These are phyloP conservation scores for Ceratobasidium papillatum DNA, from an alignment of 1,284 basidiomycete genomes.

Conservation along the genomic window DNA sequence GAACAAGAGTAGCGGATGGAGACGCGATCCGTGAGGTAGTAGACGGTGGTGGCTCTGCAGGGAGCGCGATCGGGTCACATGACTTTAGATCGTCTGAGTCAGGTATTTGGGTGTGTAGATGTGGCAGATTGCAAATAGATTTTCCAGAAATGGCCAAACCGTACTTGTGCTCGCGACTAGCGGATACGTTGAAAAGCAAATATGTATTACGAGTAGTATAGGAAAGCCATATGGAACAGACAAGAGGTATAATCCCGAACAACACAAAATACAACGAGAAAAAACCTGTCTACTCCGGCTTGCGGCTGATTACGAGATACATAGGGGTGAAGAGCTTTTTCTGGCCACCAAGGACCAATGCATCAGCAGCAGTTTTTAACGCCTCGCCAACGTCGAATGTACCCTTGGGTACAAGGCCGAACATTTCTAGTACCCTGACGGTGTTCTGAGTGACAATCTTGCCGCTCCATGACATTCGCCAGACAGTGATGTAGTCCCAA, in stretches of 20 bases:
- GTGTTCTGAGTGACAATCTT: constrained; percentile 85
- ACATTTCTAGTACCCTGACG: constrained; percentile 79
- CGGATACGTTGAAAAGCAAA: constrained; percentile 22
- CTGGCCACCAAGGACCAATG: constrained; percentile 86
- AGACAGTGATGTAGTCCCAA: constrained; percentile 90
- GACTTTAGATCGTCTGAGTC: constrained; percentile 8
- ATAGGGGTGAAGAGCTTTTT: constrained; percentile 88
- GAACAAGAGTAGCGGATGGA: background rate
- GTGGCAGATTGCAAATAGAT: constrained; percentile 3
- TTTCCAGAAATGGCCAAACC: background rate
- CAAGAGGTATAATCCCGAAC: constrained; percentile 35
- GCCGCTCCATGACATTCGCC: constrained; percentile 91
- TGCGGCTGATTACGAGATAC: constrained; percentile 74
- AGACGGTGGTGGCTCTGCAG: constrained; percentile 22
- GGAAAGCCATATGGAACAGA: constrained; percentile 6
- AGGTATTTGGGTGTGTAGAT: background rate
- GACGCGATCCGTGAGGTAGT: constrained; percentile 1
- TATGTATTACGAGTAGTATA: constrained; percentile 30
- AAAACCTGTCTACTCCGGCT: constrained; percentile 57
- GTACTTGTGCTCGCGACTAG: background rate
- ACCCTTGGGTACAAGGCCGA: constrained; percentile 90
- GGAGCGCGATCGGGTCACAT: constrained; percentile 28
- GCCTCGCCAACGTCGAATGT: constrained; percentile 92
- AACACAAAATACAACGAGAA: constrained; percentile 27
- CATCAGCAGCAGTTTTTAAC: constrained; percentile 82